Evolutionary conservation across 2,329 filamentous ascomycete species (phyloP).

Genomic region (Stromatinia cepivora): DNA sequence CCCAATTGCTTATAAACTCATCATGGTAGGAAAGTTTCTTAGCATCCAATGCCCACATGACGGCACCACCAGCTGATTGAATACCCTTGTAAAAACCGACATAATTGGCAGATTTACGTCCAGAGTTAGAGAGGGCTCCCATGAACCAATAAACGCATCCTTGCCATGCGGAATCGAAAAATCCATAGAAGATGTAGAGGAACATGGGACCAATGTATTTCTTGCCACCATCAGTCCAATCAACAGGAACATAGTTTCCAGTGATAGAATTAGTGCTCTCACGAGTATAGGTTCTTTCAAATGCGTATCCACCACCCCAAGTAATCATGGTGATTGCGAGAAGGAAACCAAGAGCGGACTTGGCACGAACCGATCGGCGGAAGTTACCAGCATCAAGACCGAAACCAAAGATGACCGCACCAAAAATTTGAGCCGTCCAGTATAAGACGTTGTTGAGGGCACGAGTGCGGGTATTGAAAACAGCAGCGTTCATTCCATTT

Average conservation of each 20-base stretch:
- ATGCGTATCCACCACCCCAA: constrained; percentile 83
- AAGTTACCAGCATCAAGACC: constrained; percentile 62
- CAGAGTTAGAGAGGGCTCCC: constrained; percentile 89
- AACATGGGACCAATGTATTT: constrained; percentile 77
- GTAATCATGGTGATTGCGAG: constrained; percentile 71
- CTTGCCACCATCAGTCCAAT: constrained; percentile 64
- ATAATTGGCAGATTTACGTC: constrained; percentile 87
- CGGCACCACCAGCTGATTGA: constrained; percentile 80
- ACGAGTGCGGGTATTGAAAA: constrained; percentile 73
- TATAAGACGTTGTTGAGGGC: constrained; percentile 80
- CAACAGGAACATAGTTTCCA: constrained; percentile 41
- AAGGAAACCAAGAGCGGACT: constrained; percentile 59
- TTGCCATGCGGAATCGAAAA: constrained; percentile 89
- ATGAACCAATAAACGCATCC: constrained; percentile 94
- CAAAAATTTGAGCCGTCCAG: constrained; percentile 76
- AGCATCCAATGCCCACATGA: constrained; percentile 71
- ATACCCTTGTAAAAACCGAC: constrained; percentile 89
- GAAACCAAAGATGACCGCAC: constrained; percentile 71
- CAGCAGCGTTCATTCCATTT: constrained; percentile 68
- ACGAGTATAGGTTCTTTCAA: constrained; percentile 64
- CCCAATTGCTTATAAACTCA: constrained; percentile 77
- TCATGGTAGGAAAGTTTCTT: constrained; percentile 63
- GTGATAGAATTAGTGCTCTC: constrained; percentile 33
- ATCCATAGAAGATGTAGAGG: constrained; percentile 86
- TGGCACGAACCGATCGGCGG: constrained; percentile 67